Evolutionary conservation across 2,329 filamentous ascomycete genomes (phyloP), one percentile per base, ranked within the genome.

Genomic region (Penicillium verrucosum): DNA sequence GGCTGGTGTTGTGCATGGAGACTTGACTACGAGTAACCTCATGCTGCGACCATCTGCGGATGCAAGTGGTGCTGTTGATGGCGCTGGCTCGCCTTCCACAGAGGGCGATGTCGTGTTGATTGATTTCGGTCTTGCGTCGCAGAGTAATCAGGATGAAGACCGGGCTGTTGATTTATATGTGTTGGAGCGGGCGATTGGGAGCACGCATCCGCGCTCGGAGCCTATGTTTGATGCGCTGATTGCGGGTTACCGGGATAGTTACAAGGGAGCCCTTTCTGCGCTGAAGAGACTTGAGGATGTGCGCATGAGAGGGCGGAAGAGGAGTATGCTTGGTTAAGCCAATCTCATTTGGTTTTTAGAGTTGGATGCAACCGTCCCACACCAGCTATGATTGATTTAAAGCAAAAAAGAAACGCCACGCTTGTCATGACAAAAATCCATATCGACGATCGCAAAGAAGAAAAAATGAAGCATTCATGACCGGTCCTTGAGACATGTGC

Each of bases 141-240:
- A 93, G 75, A 90, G 87, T 60, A 77, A 85, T 18, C 86, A 89
- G 62, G 93, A 97, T 54, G 94, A 99, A 76, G 94, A 99, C 71
- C 84, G 92, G 54, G 94, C 94, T 0, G 94, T 99, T 38, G 94
- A 99, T 78, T 75, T 99, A 53, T 99, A 99, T 74, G 94, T 99
- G 11, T 80, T 99, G 45, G 94, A 99, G 75, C 81, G 94, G 51
- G 94, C 94, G 1, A 97, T 97, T 79, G 89, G 88, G 23, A 96
- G 92, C 69, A 97, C 94, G 36, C 94, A 99, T 79, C 93, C 94
- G 0, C 84, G 87, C 49, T 90, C 92, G 0, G 90, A 96, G 71
- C 80, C 79, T 21, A 78, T 95, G 61, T 96, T 95, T 65, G 77
- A 80, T 32, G 84, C 89, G 66, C 81, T 97, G 21, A 77, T 97